Conservation (phyloP, 2,329 filamentous ascomycete genomes). For the Beauveria sp. region DNA sequence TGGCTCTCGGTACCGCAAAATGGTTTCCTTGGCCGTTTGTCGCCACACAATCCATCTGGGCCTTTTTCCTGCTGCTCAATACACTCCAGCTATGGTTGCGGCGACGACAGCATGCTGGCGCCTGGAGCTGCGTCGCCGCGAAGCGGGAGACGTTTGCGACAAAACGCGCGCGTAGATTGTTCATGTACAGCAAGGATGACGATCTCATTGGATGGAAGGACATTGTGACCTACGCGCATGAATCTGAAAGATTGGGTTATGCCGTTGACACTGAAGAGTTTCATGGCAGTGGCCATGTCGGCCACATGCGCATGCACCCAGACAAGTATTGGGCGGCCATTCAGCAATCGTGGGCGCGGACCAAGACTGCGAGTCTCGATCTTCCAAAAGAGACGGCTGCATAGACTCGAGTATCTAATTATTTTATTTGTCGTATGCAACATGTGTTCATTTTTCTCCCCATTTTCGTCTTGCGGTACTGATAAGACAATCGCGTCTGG, state of each 20-base stretch:
- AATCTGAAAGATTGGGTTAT: constrained; percentile 41
- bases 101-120: constrained; percentile 33
- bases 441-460: not conserved
- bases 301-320: constrained; percentile 50
- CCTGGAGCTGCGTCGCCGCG: constrained; percentile 29
- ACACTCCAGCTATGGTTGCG: constrained; percentile 26
- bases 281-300: constrained; percentile 51
- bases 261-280: constrained; percentile 38
- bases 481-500: too few relatives aligned
- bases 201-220: constrained; percentile 48
- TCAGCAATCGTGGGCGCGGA: not conserved
- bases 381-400: not conserved
- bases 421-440: too few relatives aligned
- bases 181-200: constrained; percentile 52
- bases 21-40: constrained; percentile 42
- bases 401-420: too few relatives aligned
- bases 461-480: too few relatives aligned
- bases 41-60: constrained; percentile 41
- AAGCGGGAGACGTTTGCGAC: constrained; percentile 31
- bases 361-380: not conserved
- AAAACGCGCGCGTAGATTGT: constrained; percentile 38
- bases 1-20: constrained; percentile 40
- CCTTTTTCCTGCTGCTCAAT: constrained; percentile 31
- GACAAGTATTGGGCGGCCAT: constrained; percentile 49
- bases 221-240: constrained; percentile 45